Evolutionary conservation across 169 alveolate genomes (phyloP), one percentile per base, ranked within the genome.

Genomic region (Plasmodium gaboni): DNA sequence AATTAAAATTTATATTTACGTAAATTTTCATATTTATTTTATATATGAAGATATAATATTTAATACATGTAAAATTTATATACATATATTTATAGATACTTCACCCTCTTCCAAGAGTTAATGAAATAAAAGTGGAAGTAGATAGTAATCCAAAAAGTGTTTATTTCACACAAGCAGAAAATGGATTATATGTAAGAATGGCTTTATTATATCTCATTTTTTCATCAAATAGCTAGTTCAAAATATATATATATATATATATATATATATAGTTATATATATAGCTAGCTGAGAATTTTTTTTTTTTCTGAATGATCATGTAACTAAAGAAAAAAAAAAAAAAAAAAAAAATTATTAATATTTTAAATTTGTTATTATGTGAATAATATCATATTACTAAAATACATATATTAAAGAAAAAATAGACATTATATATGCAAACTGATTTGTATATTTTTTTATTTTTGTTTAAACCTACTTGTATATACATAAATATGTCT

Each of bases 81-180:
- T 55, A 8, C n/a, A 26, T 76, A 32, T 26, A 38, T 55, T 55
- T 50, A 22, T 83, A 93, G 95, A 86, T 93, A n/a, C 74, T 93
- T 65, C 97, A 95, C 63, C 97, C 97, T 13, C 94, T 95, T 17
- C 97, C 97, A 44, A 94, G 97, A 61, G 92, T 93, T 51, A 92
- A 89, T 63, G 97, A 95, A 92, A 71, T 95, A 63, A 86, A 94
- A 13, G 59, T 80, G 4, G 96, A 92, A 4, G 93, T 95, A 32
- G 97, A 95, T 71, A 28, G 51, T 15, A 93, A 93, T 64, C 90
- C 74, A 10, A 73, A 93, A 53, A 89, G 94, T 38, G 94, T 94
- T 3, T 95, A 93, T 93, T 95, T 95, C 57, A 60, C 87, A 26
- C 97, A 95, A 92, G 97, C 97, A 10, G 88, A 95, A 55, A 95